These are phyloP conservation scores for Lagenidium sp. DNA, from an alignment of 352 stramenopile genomes.

Conservation along the genomic window DNA sequence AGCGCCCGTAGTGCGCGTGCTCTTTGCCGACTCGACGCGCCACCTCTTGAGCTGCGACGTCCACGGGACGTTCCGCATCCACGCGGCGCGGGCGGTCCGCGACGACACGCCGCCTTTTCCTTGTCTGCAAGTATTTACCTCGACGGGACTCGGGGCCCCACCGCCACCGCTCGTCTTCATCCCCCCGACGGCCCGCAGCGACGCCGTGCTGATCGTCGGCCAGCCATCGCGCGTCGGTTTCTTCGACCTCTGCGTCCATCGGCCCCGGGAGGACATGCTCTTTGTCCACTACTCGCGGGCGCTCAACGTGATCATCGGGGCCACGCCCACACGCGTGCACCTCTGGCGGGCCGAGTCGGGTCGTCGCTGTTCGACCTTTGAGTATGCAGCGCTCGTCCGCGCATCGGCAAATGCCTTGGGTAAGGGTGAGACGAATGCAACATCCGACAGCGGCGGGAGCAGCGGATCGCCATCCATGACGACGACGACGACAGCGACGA, in stretches of 20 bases:
- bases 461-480: too few relatives aligned
- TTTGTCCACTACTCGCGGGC: constrained; percentile 43
- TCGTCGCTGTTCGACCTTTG: constrained; percentile 38
- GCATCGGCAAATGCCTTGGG: constrained; percentile 7
- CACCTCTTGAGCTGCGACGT: constrained; percentile 56
- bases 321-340: constrained; percentile 41
- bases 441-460: too few relatives aligned
- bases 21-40: constrained; percentile 46
- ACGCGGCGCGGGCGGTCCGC: neutral
- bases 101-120: neutral
- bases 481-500: too few relatives aligned
- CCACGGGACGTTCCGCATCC: constrained; percentile 20
- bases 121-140: constrained; percentile 15
- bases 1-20: constrained; percentile 10
- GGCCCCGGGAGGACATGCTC: constrained; percentile 53
- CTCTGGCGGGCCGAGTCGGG: constrained; percentile 55
- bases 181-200: constrained; percentile 31
- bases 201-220: constrained; percentile 41
- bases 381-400: constrained; percentile 27
- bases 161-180: constrained; percentile 18
- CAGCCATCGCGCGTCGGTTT: constrained; percentile 26
- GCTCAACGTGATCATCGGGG: constrained; percentile 46
- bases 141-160: neutral
- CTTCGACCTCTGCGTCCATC: constrained; percentile 52
- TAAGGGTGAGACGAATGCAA: constrained; percentile 1